Evolutionary conservation across 441 rosid species (phyloP).

Genomic region (Euphorbia corollata): DNA sequence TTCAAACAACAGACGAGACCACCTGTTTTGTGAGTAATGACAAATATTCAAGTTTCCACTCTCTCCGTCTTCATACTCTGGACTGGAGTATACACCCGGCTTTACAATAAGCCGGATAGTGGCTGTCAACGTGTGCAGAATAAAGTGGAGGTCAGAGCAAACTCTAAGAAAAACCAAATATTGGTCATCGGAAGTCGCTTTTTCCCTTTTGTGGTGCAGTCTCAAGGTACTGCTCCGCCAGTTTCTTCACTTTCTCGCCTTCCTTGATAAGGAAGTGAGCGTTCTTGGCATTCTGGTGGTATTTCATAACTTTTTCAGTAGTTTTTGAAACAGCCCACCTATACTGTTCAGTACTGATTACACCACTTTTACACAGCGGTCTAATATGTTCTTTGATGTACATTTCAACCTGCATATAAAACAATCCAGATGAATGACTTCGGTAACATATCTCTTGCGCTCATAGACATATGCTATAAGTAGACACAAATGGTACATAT

Average conservation of each 20-base stretch:
- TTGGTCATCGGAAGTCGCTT: constrained; percentile 19
- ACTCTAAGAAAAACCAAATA: not conserved
- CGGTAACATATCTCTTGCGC: not conserved
- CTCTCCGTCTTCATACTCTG: too few relatives aligned
- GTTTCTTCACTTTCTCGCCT: constrained; percentile 96
- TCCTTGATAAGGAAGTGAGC: constrained; percentile 90
- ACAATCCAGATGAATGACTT: not conserved
- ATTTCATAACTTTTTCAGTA: constrained; percentile 85
- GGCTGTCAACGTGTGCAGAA: not conserved
- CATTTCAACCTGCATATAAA: constrained; percentile 63
- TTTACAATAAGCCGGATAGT: not conserved
- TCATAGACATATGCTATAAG: too few relatives aligned
- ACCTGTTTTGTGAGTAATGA: not conserved
- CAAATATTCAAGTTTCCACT: too few relatives aligned
- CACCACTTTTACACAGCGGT: constrained; percentile 87
- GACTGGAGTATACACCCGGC: too few relatives aligned
- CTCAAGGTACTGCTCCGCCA: constrained; percentile 91
- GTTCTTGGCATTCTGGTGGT: constrained; percentile 71
- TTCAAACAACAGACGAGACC: not conserved
- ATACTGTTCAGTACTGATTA: constrained; percentile 72
- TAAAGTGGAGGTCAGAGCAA: not conserved
- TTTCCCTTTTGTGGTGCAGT: constrained; percentile 61
- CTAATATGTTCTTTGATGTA: constrained; percentile 95
- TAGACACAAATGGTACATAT: not conserved
- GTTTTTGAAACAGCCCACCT: constrained; percentile 93